These are phyloP conservation scores for Whalleya microplaca DNA, from an alignment of 2,329 filamentous ascomycete species.

Conservation along the genomic window DNA sequence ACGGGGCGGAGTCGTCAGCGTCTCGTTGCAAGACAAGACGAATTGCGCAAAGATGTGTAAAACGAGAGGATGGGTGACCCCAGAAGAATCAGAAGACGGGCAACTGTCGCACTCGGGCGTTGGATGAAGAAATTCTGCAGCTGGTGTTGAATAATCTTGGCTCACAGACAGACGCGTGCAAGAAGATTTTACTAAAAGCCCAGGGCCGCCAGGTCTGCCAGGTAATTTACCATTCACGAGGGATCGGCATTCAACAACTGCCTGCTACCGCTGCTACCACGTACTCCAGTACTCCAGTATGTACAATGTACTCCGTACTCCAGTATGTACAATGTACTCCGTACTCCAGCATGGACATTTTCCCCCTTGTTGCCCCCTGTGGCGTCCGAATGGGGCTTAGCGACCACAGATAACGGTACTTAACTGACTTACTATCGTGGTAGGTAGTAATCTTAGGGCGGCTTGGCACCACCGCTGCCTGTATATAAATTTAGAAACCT, in stretches of 20 bases:
- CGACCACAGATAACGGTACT: neutral
- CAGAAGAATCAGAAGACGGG: neutral
- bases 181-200: conserved; percentile 14
- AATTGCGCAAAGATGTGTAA: conserved; percentile 13
- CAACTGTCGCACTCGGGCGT: neutral
- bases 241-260: neutral
- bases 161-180: conserved; percentile 16
- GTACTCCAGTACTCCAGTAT: too few relatives aligned
- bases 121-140: conserved; percentile 1
- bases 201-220: too few relatives aligned
- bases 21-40: conserved; percentile 5
- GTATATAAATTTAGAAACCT: too few relatives aligned
- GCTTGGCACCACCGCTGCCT: conserved; percentile 7
- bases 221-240: conserved; percentile 11
- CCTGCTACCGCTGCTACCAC: too few relatives aligned
- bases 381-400: conserved; percentile 21
- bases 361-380: conserved; percentile 3
- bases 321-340: too few relatives aligned
- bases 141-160: neutral
- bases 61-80: neutral
- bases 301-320: too few relatives aligned
- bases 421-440: neutral
- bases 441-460: conserved; percentile 17
- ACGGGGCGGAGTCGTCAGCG: conserved; percentile 13
- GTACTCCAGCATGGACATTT: neutral